phyloP scores from a whole-genome alignment of 805 yeast species.

The Wickerhamomyces queroliae region DNA sequence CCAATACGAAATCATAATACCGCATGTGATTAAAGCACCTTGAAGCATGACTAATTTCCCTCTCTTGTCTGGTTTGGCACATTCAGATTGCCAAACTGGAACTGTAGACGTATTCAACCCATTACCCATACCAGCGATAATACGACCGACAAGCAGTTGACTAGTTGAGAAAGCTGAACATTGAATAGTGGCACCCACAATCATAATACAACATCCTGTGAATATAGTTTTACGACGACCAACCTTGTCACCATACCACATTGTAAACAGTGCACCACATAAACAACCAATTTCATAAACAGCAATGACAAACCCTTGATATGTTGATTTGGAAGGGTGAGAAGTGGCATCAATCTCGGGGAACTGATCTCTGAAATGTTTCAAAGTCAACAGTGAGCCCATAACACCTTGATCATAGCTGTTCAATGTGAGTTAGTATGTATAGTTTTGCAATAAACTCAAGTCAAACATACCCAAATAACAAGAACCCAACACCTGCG shows the following conservation, averaged over 20 bases:
- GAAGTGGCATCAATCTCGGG: not conserved
- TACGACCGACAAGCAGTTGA: conserved; percentile 26
- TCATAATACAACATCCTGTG: conserved; percentile 12
- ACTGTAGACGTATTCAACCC: conserved; percentile 36
- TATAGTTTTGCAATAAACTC: not conserved
- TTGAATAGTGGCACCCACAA: conserved; percentile 21
- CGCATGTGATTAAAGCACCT: conserved; percentile 44
- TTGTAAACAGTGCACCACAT: not conserved
- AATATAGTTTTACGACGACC: conserved; percentile 31
- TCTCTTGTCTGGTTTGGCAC: conserved; percentile 21
- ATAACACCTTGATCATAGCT: not conserved
- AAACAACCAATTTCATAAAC: conserved; percentile 1
- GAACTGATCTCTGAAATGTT: not conserved
- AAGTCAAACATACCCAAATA: not conserved
- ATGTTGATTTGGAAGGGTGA: not conserved
- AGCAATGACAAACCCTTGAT: conserved; percentile 1
- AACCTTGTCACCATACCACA: conserved; percentile 27
- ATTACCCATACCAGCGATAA: conserved; percentile 43
- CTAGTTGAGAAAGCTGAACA: conserved; percentile 25
- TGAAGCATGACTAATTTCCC: conserved; percentile 38
- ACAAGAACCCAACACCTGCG: conserved; percentile 1
- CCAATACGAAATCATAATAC: conserved; percentile 20
- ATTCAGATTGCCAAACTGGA: conserved; percentile 45
- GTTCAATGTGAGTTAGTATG: not conserved
- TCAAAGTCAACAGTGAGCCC: not conserved